phyloP scores from a whole-genome alignment of 2,329 filamentous ascomycete genomes.

The Pseudopyricularia javanii region DNA sequence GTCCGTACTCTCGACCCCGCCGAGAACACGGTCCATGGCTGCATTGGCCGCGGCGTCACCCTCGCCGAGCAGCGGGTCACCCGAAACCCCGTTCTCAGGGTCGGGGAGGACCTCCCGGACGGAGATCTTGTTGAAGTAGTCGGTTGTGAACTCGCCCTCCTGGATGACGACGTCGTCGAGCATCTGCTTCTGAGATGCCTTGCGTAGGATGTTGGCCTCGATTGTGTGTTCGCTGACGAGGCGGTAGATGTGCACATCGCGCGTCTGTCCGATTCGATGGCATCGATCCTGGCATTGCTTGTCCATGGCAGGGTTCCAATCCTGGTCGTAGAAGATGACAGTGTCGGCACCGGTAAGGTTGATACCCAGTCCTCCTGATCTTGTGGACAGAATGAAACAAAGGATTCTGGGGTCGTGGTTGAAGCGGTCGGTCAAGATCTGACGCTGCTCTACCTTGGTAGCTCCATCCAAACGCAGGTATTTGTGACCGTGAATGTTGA shows the following conservation, averaged over 20 bases:
- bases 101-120: conserved; percentile 57
- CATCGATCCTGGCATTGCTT: conserved; percentile 97
- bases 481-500: conserved; percentile 95
- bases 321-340: conserved; percentile 97
- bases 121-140: conserved; percentile 75
- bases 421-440: conserved; percentile 92
- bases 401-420: conserved; percentile 88
- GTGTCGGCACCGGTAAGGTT: conserved; percentile 95
- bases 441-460: conserved; percentile 89
- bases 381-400: conserved; percentile 88
- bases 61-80: conserved; percentile 29
- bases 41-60: conserved; percentile 62
- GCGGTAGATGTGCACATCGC: conserved; percentile 96
- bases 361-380: conserved; percentile 89
- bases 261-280: conserved; percentile 93
- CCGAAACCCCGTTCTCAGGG: conserved; percentile 37
- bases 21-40: conserved; percentile 78
- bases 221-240: conserved; percentile 90
- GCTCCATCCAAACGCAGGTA: conserved; percentile 94
- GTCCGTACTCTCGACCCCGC: conserved; percentile 47
- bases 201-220: conserved; percentile 93
- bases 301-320: conserved; percentile 99
- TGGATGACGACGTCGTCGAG: conserved; percentile 97
- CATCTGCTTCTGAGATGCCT: conserved; percentile 95
- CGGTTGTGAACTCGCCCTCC: conserved; percentile 94